Evolutionary conservation across 306 rosid genomes (phyloP).

Genomic region (Acmispon strigosus): DNA sequence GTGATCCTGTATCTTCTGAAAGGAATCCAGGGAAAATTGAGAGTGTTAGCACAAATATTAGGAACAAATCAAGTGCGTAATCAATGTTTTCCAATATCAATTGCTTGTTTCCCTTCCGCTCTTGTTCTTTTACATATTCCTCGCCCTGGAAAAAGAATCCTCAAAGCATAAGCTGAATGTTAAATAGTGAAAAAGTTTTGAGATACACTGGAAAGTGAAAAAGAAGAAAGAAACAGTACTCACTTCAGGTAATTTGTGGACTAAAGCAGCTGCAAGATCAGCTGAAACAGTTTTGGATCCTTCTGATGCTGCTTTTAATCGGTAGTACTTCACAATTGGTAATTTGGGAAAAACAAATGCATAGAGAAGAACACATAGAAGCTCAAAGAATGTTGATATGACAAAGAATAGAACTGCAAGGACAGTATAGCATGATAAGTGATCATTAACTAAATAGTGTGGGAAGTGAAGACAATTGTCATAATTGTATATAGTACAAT

Average conservation of each 20-base stretch:
- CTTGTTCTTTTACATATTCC: slow-evolving; percentile 30
- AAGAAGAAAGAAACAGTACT: slow-evolving; percentile 16
- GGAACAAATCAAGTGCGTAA: slow-evolving; percentile 66
- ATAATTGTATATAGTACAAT: background rate
- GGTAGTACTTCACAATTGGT: slow-evolving; percentile 76
- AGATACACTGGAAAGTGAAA: background rate
- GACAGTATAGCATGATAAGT: background rate
- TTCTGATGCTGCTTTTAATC: slow-evolving; percentile 81
- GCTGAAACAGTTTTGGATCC: slow-evolving; percentile 88
- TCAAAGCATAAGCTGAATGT: background rate
- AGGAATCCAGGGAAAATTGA: slow-evolving; percentile 91
- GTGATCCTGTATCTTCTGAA: slow-evolving; percentile 84
- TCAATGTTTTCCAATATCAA: slow-evolving; percentile 68
- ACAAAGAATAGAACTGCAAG: slow-evolving; percentile 80
- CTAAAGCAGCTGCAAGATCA: slow-evolving; percentile 88
- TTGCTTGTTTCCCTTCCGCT: slow-evolving; percentile 67
- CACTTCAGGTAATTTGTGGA: slow-evolving; percentile 36
- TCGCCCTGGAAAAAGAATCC: slow-evolving; percentile 38
- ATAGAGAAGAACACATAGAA: slow-evolving; percentile 73
- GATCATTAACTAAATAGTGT: background rate
- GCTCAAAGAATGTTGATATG: slow-evolving; percentile 65
- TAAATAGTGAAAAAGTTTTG: background rate
- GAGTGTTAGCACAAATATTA: slow-evolving; percentile 54
- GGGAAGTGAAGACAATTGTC: background rate
- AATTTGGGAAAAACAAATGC: slow-evolving; percentile 66